phyloP scores from a whole-genome alignment of 2,329 filamentous ascomycete species.

The Talaromyces amestolkiae region DNA sequence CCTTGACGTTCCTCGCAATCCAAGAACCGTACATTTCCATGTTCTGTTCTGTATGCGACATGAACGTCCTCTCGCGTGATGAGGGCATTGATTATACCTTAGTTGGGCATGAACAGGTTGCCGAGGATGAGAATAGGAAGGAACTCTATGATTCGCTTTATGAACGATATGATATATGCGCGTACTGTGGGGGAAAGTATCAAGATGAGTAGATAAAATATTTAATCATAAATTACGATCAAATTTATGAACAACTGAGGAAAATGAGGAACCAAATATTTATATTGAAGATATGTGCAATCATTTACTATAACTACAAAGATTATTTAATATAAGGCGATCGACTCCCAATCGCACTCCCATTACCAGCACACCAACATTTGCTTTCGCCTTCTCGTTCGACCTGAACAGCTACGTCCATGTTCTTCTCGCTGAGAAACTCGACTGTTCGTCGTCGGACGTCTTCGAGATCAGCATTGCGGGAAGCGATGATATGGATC shows the following conservation, averaged over 20 bases:
- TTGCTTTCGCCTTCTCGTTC: slow-evolving; percentile 74
- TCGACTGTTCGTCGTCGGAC: slow-evolving; percentile 72
- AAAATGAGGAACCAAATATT: background rate
- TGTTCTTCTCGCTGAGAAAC: slow-evolving; percentile 67
- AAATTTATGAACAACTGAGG: background rate
- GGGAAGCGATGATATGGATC: slow-evolving; percentile 48
- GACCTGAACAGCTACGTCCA: slow-evolving; percentile 84
- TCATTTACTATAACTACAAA: background rate
- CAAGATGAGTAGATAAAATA: slow-evolving; percentile 18
- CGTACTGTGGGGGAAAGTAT: slow-evolving; percentile 38
- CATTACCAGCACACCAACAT: slow-evolving; percentile 59
- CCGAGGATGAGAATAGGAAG: background rate
- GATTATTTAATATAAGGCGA: slow-evolving; percentile 16
- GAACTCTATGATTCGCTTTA: slow-evolving; percentile 27
- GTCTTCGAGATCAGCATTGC: slow-evolving; percentile 73
- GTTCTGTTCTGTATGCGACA: slow-evolving; percentile 53
- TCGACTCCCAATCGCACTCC: slow-evolving; percentile 26
- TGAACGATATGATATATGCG: slow-evolving; percentile 36
- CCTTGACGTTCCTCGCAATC: slow-evolving; percentile 54
- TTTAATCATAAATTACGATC: background rate
- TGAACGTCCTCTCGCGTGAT: slow-evolving; percentile 47
- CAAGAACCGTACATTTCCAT: slow-evolving; percentile 55
- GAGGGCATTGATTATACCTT: slow-evolving; percentile 30
- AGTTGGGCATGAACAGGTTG: background rate
- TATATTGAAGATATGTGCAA: slow-evolving; percentile 3